A percentile compares a stretch with the other conserved stretches of the same genome.
Evolutionary conservation across 768 basidiomycete species (phyloP).

Genomic region (Trametes villosa): DNA sequence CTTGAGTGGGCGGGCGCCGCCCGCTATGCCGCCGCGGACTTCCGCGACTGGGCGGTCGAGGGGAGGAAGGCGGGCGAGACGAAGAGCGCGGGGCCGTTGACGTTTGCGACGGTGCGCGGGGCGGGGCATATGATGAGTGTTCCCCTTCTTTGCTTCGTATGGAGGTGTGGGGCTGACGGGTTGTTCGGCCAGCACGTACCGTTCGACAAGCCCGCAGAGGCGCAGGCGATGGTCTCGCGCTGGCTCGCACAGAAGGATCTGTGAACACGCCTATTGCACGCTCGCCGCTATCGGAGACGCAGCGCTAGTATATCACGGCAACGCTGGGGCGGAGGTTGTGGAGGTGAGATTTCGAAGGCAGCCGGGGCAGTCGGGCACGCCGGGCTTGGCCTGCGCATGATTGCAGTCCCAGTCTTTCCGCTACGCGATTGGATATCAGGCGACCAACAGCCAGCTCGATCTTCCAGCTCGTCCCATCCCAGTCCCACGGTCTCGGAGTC

Average conservation of each 20-base stretch:
- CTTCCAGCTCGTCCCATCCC: too few species aligned
- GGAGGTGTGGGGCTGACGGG: conserved; percentile 12
- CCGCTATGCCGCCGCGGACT: conserved; percentile 50
- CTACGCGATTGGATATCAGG: neutral
- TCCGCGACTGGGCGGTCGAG: conserved; percentile 65
- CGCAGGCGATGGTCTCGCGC: conserved; percentile 62
- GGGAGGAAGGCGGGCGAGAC: conserved; percentile 59
- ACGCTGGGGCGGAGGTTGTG: too few species aligned
- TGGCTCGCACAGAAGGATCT: conserved; percentile 55
- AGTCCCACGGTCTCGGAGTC: neutral
- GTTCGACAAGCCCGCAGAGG: conserved; percentile 69
- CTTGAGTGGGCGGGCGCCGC: conserved; percentile 72
- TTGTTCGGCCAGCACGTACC: conserved; percentile 52
- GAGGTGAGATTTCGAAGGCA: neutral
- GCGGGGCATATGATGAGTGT: conserved; percentile 67
- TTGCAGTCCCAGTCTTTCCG: neutral
- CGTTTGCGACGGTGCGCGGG: conserved; percentile 64
- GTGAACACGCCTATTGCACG: conserved; percentile 6
- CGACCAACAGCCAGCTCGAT: too few species aligned
- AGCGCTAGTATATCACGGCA: too few species aligned
- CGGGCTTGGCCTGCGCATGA: conserved; percentile 6
- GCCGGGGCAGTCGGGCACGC: conserved; percentile 3
- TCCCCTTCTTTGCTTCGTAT: conserved; percentile 9
- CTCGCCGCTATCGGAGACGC: too few species aligned
- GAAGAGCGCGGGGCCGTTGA: conserved; percentile 59